Evolutionary conservation across 495 filamentous ascomycete genomes (phyloP), one percentile per base, ranked within the genome.

Genomic region (Aspergillus sparsus): DNA sequence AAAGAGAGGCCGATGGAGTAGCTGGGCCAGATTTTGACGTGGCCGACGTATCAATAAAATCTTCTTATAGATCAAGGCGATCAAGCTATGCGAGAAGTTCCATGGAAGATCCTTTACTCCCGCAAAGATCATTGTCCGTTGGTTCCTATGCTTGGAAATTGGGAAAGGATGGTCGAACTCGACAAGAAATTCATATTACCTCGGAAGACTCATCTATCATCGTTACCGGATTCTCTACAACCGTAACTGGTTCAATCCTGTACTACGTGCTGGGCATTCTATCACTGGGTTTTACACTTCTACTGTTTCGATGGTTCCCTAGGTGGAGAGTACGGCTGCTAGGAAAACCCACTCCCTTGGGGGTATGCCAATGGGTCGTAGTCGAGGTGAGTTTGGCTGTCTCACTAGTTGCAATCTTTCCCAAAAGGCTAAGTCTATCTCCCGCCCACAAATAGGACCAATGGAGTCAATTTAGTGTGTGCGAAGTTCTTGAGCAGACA

Each of bases 191-290:
- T 11, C 91, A 97, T 69, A 93, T 99, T 71, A 77, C 85, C 34
- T 94, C 89, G 36, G 94, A 99, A 75, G 94, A 99, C 70, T 78
- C 98, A 53, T 96, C 91, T 0, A 89, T 96, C 62, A 92, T 91
- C 46, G 87, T 98, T 66, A 88, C 94, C 16, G 94, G 94, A 0
- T 99, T 97, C 70, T 86, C 80, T 32, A 97, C 91, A 5, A 90
- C 85, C 57, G 62, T 71, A 8, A 36, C 84, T 34, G 92, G 93
- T 3, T 86, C 86, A 62, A 74, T 80, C 7, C 42, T 87, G 2
- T 98, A 98, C 67, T 64, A 85, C 11, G 55, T 77, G 8, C 68
- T 96, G 44, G 96, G 90, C 64, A 61, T 87, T 3, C 60, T 85
- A 9, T 89, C 95, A 1, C 71, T 88, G 10, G 94, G 94, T 7